Conservation (phyloP, 495 filamentous ascomycete species). For the Mytilinidion resinicola region DNA sequence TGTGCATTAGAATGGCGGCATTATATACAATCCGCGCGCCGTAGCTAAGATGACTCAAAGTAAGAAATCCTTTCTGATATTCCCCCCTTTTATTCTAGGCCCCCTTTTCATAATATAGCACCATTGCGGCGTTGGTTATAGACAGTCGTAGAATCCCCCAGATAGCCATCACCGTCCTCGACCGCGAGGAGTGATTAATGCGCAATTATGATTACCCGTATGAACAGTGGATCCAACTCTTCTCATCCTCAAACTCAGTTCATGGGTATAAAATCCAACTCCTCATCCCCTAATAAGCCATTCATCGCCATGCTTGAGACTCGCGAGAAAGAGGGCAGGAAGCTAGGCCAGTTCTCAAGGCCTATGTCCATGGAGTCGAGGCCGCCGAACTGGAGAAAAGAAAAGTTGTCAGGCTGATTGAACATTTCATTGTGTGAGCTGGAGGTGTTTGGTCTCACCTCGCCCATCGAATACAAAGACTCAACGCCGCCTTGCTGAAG, state of each 20-base stretch:
- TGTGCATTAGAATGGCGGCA: too few relatives aligned
- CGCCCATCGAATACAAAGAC: background rate
- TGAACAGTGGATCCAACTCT: too few relatives aligned
- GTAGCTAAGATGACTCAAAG: too few relatives aligned
- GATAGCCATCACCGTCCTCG: too few relatives aligned
- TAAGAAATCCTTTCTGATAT: too few relatives aligned
- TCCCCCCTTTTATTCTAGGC: too few relatives aligned
- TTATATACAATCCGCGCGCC: too few relatives aligned
- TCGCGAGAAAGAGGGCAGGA: background rate
- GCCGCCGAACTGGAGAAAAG: background rate
- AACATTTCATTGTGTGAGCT: background rate
- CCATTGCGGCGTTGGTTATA: too few relatives aligned
- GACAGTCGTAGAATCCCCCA: too few relatives aligned
- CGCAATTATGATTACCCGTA: too few relatives aligned
- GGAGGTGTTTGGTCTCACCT: background rate
- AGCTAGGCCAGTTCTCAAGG: conserved; percentile 2
- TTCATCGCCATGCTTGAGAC: background rate
- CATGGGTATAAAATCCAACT: conserved; percentile 1
- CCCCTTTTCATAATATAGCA: too few relatives aligned
- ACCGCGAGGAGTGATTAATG: too few relatives aligned
- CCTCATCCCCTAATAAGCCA: background rate
- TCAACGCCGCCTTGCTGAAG: background rate
- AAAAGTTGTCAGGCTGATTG: background rate
- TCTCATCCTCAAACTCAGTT: background rate
- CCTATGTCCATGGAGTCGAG: background rate